Base-by-base conservation (phyloP, 495 filamentous ascomycete genomes). In the Talaromyces stipitatus region DNA sequence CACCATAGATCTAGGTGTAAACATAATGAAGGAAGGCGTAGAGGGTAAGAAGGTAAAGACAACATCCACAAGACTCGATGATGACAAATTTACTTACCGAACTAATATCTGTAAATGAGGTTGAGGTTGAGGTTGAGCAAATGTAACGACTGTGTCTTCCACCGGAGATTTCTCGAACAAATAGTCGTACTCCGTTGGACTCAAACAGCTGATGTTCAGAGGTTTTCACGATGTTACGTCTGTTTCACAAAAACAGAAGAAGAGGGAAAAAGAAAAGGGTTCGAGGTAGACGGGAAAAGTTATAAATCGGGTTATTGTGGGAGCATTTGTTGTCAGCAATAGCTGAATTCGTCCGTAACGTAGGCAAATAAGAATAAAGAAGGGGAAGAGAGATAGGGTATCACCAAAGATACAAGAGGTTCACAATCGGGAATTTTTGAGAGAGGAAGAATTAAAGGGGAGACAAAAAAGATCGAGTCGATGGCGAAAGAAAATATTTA, bases 241-340 rank as follows among this genome's bases (percentile, higher is more conserved):
- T 43, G 54, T 55, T 55, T 30, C 54, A 55, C 54, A 55, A 28
- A 55, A 51, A n/a, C n/a, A n/a, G n/a, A n/a, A n/a, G n/a, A n/a
- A n/a, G n/a, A n/a, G n/a, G 1, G 22, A 51, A 30, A 18, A 16
- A 18, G 48, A 28, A 45, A 45, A 4, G 16, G n/a, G 24, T 29
- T 48, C 48, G 24, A 28, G 48, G 27, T 11, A 51, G 18, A 51
- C 4, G n/a, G 16, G 48, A 47, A 47, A 41, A n/a, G n/a, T 41
- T 18, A 41, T 7, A 33, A 48, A 48, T 48, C 45, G 24, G 24
- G 36, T 41, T 41, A 20, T 41, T 48, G 45, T 26, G 45, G 14
- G 45, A 48, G 45, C 9, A 48, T 33, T 33, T 33, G 24, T 48
- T 26, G 20, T 48, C 24, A 26, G 20, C 24, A 26, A 48, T 20